Conservation (phyloP, 257 asterid species). For the Jaltomata sinuosa region DNA sequence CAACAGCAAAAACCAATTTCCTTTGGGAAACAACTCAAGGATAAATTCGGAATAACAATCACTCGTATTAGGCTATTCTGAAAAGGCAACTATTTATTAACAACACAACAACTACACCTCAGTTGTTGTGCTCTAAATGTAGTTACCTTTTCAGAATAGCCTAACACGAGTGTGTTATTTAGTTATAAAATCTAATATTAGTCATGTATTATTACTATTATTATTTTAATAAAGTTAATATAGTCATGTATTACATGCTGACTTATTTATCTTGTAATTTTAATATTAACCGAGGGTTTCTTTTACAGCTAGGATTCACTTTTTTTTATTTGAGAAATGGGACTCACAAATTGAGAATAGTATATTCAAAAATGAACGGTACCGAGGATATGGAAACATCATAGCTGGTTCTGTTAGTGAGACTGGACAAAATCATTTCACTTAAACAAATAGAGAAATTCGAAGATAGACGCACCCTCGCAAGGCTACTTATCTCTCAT, state of each 20-base stretch:
- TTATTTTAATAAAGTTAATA: no score
- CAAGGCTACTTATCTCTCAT: neutral
- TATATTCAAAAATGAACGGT: neutral
- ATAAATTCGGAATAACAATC: neutral
- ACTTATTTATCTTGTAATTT: neutral
- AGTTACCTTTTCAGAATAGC: neutral
- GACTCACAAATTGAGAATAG: neutral
- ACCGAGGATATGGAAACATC: neutral
- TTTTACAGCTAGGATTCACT: neutral
- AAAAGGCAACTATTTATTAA: neutral
- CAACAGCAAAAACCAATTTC: neutral
- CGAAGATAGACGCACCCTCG: neutral
- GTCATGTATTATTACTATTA: neutral
- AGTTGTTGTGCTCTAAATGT: neutral
- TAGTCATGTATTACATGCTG: neutral
- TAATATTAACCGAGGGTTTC: neutral
- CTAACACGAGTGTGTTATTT: no score
- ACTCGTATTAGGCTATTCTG: neutral
- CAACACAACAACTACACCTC: neutral
- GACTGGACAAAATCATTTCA: neutral
- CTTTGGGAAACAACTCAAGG: neutral
- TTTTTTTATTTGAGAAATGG: no score
- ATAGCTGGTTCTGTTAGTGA: neutral
- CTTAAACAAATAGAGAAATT: neutral
- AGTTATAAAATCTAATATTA: neutral